Evolutionary conservation across 148 eudicot genomes (phyloP), one percentile per base, ranked within the genome.

Genomic region (Selenicereus undatus): DNA sequence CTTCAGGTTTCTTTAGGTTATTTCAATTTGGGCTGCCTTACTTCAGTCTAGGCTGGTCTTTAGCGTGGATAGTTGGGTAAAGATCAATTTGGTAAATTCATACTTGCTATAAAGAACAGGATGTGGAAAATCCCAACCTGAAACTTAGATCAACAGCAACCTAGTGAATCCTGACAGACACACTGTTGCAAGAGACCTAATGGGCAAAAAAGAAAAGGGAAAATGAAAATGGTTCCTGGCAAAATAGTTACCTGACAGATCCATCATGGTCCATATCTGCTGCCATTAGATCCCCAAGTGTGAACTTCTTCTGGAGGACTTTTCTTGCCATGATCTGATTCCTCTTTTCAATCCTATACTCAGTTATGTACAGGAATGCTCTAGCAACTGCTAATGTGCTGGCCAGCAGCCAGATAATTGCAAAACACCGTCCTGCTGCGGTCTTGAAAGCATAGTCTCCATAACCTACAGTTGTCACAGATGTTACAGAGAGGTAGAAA

Each of bases 241-340:
- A 14, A 56, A 56, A 50, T 24, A 4, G 56, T 42, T 80, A 92
- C 95, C 95, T 92, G 86, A 92, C 86, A 74, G 90, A 85, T 32
- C 95, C 95, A 82, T 92, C 88, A 58, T 86, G 87, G 77, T 92
- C 92, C 78, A 90, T 83, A 86, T 92, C 95, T 52, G 95, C 93
- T 26, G 88, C 90, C 60, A 88, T 82, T 52, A 92, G 75, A 83
- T 92, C 93, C n/a, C 89, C 90, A 1, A 84, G 82, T 39, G 92
- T 89, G 82, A 92, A 83, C 84, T 87, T 86, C 89, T 76, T 88
- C 21, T 85, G 83, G 56, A 92, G 93, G 58, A 90, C 92, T 81
- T 86, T 82, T 73, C 85, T 83, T 0, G 93, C 93, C 11, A 83
- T 76, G 71, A 71, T 87, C 10, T 89, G 88, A 29, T 89, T 90